Evolutionary conservation across 2,329 filamentous ascomycete species (phyloP), one percentile per base, ranked within the genome.

Genomic region (Spiromastix sp.): DNA sequence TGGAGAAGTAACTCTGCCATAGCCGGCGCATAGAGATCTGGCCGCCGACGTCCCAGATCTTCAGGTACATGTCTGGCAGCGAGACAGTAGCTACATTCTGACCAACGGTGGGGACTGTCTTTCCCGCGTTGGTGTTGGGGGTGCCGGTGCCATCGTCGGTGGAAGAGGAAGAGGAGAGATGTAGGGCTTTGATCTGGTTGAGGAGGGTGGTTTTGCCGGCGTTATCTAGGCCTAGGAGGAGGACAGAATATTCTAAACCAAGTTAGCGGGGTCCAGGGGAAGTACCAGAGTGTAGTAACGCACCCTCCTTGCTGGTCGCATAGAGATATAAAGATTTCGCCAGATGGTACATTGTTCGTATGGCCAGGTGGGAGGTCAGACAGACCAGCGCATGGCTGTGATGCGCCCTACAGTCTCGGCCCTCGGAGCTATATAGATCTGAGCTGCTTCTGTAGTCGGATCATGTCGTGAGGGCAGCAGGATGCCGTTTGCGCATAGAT

Each of bases 151-250:
- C 56, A 30, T 61, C 58, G 15, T 24, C 20, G 13, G 25, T 34
- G 13, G 36, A 22, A 4, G 57, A 39, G 35, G 55, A 55, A 13
- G 44, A 42, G 10, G 59, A 59, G 31, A 61, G 59, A 70, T 85
- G 94, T 55, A 93, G 72, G 36, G 85, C 76, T 65, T 94, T 95
- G 61, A 96, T 85, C 61, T 95, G 87, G 57, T 93, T 85, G 63
- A 95, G 86, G 56, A 96, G 87, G 17, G 91, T 96, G 26, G 91
- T 96, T 70, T 96, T 96, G 61, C 91, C 91, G 42, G 91, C 91
- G 58, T 96, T 96, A 70, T 96, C 91, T 55, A 96, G 83, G 44
- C 91, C 91, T 51, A 96, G 83, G 48, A 96, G 81, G 55, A 96
- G 85, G 53, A 95, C 85, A 15, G 89, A 95, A 70, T 95, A 96